A percentile compares a stretch with the other conserved stretches of the same genome.
These are phyloP conservation scores for Craterostigma plantagineum DNA, from an alignment of 257 asterid species.

Conservation along the genomic window DNA sequence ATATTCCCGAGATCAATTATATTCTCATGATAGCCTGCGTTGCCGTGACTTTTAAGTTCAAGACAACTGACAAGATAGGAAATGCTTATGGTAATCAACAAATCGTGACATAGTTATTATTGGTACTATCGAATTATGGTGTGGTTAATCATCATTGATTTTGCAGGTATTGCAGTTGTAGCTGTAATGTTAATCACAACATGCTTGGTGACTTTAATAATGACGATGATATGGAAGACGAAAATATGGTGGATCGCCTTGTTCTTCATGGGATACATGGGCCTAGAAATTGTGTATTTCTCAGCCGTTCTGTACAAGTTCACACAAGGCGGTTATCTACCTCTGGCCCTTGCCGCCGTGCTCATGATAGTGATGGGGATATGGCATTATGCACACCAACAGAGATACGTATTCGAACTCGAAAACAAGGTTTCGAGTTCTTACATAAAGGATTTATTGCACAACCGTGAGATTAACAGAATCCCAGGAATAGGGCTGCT, in stretches of 20 bases:
- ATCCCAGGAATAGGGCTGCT: constrained; percentile 95
- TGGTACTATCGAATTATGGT: too few species aligned
- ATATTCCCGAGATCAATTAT: constrained; percentile 98
- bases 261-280: constrained; percentile 56
- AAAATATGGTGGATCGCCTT: constrained; percentile 49
- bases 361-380: constrained; percentile 60
- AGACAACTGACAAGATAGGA: constrained; percentile 87
- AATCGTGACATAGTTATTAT: background rate
- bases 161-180: constrained; percentile 76
- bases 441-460: constrained; percentile 63
- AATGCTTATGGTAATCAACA: constrained; percentile 99
- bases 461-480: constrained; percentile 73
- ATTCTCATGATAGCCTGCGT: constrained; percentile 40
- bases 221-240: constrained; percentile 98
- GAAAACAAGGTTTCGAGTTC: constrained; percentile 77
- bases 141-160: too few species aligned
- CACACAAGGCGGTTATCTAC: constrained; percentile 95
- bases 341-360: constrained; percentile 61
- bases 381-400: constrained; percentile 95
- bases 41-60: constrained; percentile 63
- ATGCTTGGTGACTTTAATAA: constrained; percentile 68
- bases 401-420: constrained; percentile 85
- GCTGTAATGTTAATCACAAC: constrained; percentile 99
- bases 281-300: constrained; percentile 66
- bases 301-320: constrained; percentile 85